Conservation (phyloP, 306 rosid genomes). For the Vigna hirtella region DNA sequence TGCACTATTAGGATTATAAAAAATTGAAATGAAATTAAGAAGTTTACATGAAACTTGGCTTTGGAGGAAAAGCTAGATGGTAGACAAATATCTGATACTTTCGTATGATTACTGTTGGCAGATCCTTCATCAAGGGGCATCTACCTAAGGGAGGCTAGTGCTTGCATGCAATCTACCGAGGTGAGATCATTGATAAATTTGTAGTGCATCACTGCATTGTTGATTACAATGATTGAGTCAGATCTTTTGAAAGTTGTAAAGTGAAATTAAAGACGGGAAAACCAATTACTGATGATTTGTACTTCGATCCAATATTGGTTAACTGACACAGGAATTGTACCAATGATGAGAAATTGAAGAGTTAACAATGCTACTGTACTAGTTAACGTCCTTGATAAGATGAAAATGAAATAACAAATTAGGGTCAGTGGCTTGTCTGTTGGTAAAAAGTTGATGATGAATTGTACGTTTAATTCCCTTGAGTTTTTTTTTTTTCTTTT, state of each 20-base stretch:
- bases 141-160: constrained; percentile 89
- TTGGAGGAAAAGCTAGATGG: constrained; percentile 21
- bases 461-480: not conserved
- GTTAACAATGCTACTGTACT: not conserved
- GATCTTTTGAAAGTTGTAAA: constrained; percentile 27
- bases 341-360: constrained; percentile 2
- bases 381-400: not conserved
- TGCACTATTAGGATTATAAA: constrained; percentile 18
- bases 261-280: constrained; percentile 20
- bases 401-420: not conserved
- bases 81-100: constrained; percentile 9
- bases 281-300: constrained; percentile 3
- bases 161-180: constrained; percentile 80
- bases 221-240: constrained; percentile 7
- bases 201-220: constrained; percentile 20
- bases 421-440: not conserved
- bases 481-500: not conserved
- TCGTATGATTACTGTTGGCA: constrained; percentile 56
- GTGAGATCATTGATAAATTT: constrained; percentile 58
- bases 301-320: not conserved
- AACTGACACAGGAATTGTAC: not conserved
- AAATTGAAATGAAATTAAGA: constrained; percentile 13
- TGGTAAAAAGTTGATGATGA: not conserved
- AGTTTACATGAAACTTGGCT: constrained; percentile 9
- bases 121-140: constrained; percentile 87